Evolutionary conservation across 768 basidiomycete species (phyloP).

Genomic region (Imleria badia): DNA sequence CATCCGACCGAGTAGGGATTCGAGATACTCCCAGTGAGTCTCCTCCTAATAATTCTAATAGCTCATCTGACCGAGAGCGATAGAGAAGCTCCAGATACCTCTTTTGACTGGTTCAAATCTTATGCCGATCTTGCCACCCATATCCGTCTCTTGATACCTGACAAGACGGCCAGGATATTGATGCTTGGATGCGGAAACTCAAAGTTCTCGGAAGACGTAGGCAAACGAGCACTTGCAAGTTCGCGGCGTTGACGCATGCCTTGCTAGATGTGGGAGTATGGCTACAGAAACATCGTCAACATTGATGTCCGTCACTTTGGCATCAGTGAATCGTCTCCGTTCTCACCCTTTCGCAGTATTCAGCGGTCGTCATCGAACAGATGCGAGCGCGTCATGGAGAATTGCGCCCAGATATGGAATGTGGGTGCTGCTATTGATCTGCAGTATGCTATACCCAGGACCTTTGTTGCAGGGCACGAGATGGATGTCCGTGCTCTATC

Average conservation of each 20-base stretch:
- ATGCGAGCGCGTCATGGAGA: slow-evolving; percentile 59
- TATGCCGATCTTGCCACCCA: slow-evolving; percentile 69
- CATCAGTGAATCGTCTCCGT: neutral
- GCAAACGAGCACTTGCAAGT: neutral
- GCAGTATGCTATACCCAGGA: neutral
- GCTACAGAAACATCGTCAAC: slow-evolving; percentile 78
- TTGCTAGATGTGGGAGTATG: slow-evolving; percentile 83
- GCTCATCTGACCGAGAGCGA: slow-evolving; percentile 5
- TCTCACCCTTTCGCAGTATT: slow-evolving; percentile 52
- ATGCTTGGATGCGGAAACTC: slow-evolving; percentile 89
- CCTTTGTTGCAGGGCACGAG: slow-evolving; percentile 58
- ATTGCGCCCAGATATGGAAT: slow-evolving; percentile 66
- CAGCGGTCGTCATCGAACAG: slow-evolving; percentile 67
- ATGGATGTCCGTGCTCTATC: slow-evolving; percentile 77
- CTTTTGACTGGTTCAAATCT: slow-evolving; percentile 88
- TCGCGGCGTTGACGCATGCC: slow-evolving; percentile 1
- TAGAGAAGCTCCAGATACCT: slow-evolving; percentile 57
- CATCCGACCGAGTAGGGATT: slow-evolving; percentile 49
- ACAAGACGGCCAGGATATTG: slow-evolving; percentile 59
- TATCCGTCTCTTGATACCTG: slow-evolving; percentile 61
- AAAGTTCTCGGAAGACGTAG: slow-evolving; percentile 72
- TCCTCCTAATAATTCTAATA: neutral
- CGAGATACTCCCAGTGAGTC: slow-evolving; percentile 64
- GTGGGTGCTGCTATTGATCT: slow-evolving; percentile 35
- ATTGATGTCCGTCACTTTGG: slow-evolving; percentile 53